These are phyloP conservation scores for Brasilioporus rufonigricans DNA, from an alignment of 768 basidiomycete genomes.

Conservation along the genomic window DNA sequence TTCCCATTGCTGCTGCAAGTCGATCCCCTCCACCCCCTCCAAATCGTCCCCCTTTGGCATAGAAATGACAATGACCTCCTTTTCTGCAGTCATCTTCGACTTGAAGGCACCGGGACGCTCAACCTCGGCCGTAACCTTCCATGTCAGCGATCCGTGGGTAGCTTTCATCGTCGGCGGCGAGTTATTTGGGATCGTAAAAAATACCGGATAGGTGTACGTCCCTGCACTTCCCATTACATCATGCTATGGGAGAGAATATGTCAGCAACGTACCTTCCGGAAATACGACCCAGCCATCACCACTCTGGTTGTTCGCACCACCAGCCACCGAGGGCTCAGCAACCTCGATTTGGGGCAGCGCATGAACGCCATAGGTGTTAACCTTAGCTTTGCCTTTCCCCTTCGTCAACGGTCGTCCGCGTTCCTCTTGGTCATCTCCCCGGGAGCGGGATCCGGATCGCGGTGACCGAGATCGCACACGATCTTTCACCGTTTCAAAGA, in stretches of 20 bases:
- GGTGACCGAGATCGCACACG: slow-evolving; percentile 50
- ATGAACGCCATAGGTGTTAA: neutral
- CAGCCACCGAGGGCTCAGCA: slow-evolving; percentile 25
- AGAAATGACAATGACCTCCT: slow-evolving; percentile 74
- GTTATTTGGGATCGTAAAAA: slow-evolving; percentile 78
- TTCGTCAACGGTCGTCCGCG: slow-evolving; percentile 32
- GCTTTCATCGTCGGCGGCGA: slow-evolving; percentile 76
- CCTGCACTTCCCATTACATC: slow-evolving; percentile 64
- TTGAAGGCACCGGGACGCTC: slow-evolving; percentile 81
- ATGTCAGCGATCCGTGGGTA: slow-evolving; percentile 73
- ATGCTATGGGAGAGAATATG: neutral
- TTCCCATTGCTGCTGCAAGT: slow-evolving; percentile 91
- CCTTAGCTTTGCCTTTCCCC: slow-evolving; percentile 30
- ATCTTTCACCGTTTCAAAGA: slow-evolving; percentile 43
- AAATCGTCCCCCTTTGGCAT: slow-evolving; percentile 46
- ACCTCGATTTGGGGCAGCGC: slow-evolving; percentile 29
- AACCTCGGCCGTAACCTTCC: slow-evolving; percentile 78
- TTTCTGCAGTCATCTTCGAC: slow-evolving; percentile 60
- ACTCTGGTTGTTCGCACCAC: slow-evolving; percentile 29
- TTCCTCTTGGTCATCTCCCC: slow-evolving; percentile 7
- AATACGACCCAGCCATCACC: slow-evolving; percentile 81
- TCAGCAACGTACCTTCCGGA: slow-evolving; percentile 60
- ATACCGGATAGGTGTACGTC: slow-evolving; percentile 92
- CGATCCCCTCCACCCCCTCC: slow-evolving; percentile 75
- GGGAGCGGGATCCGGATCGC: slow-evolving; percentile 9